Base-by-base conservation (phyloP, 805 yeast genomes). In the Yarrowia sp. region DNA sequence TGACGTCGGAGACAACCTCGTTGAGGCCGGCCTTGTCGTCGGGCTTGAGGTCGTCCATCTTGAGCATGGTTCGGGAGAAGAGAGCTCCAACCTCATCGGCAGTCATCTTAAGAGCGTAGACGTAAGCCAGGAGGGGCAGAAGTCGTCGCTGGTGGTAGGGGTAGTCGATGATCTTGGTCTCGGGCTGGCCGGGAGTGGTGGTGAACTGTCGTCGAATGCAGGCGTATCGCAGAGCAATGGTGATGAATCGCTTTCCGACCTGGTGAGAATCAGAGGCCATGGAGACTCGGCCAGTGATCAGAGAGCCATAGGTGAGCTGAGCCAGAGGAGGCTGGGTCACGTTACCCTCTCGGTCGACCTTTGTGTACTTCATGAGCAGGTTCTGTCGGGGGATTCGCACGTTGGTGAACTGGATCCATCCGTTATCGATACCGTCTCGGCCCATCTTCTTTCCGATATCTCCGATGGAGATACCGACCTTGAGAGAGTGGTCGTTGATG, bases 381-480 rank as follows among this genome's bases (percentile, higher is more conserved):
- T 82, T 89, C 73, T 83, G 87, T 67, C 92, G 83, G 65, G 98
- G 98, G 68, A 92, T 89, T 60, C 86, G 81, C 61, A 91, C 97
- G 70, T 87, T 81, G 58, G 89, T 81, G 78, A 89, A 92, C 77
- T 92, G 97, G 72, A 92, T 90, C 97, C 97, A 92, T 64, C 98
- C 98, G 75, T 92, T 92, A 74, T 92, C 98, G 69, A 92, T 89
- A 66, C 96, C 97, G 72, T 92, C 95, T 72, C 97, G 83, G 64
- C 98, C 98, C 96, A 92, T 91, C 78, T 92, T 92, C 68, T 89
- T 85, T 65, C 98, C 98, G 73, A 92, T 90, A 74, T 92, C 98
- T 67, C 98, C 98, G 68, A 91, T 81, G 36, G 89, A 77, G 65
- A 92, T 79, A 65, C 98, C 98, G 3, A 96, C 91, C 69, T 83